These are phyloP conservation scores for Phialocephala subalpina DNA, from an alignment of 2,329 filamentous ascomycete genomes.

Conservation along the genomic window DNA sequence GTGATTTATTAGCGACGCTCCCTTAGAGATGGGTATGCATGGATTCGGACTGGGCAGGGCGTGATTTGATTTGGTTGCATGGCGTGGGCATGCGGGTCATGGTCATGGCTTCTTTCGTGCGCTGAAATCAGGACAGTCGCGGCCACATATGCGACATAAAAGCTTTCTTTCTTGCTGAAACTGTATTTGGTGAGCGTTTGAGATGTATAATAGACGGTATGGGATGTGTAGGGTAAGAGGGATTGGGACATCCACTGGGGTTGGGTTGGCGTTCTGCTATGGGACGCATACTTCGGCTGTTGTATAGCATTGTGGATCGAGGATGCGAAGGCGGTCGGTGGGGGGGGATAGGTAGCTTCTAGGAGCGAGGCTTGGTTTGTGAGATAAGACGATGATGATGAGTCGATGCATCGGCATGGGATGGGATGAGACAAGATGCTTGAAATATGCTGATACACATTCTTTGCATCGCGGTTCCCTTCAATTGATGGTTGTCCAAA, in stretches of 20 bases:
- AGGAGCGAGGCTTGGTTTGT: neutral
- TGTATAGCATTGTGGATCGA: conserved; percentile 1
- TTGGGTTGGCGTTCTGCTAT: conserved; percentile 3
- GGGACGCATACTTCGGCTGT: neutral
- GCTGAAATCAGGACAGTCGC: neutral
- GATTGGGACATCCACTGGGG: neutral
- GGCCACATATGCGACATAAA: conserved; percentile 1
- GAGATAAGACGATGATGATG: neutral
- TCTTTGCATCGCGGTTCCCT: neutral
- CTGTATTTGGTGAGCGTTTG: neutral
- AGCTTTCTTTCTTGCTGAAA: conserved; percentile 4
- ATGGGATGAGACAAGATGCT: neutral
- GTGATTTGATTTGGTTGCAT: neutral
- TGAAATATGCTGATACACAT: conserved; percentile 13
- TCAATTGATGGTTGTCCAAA: too few relatives aligned
- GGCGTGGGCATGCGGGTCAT: conserved; percentile 10
- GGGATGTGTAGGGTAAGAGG: neutral
- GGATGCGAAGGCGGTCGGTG: neutral
- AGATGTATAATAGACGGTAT: conserved; percentile 10
- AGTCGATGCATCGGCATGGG: neutral
- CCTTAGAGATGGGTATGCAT: conserved; percentile 3
- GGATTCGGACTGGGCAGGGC: neutral
- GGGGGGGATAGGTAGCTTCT: neutral
- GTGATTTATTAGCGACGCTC: conserved; percentile 7
- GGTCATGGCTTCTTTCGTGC: conserved; percentile 2